phyloP scores from a whole-genome alignment of 192 early-diverging fungal genomes.

The Funneliformis mosseae region DNA sequence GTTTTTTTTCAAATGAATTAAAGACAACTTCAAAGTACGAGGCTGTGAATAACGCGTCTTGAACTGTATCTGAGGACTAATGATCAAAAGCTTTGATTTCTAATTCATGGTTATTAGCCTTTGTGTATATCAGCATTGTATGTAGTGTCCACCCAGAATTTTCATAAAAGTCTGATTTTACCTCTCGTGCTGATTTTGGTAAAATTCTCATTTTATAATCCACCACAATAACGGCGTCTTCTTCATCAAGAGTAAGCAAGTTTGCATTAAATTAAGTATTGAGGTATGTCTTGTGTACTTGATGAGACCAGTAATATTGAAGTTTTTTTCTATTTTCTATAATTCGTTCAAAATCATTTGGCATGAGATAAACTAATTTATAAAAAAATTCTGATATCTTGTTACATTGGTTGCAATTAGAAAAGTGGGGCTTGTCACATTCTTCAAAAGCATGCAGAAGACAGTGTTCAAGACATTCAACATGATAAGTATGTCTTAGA shows the following conservation, averaged over 20 bases:
- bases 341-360: neutral
- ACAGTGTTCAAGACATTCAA: conserved; percentile 10
- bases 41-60: neutral
- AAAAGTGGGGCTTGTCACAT: neutral
- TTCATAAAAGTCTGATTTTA: conserved; percentile 2
- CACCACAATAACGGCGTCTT: neutral
- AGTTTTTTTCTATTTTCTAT: conserved; percentile 2
- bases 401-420: no score
- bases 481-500: neutral
- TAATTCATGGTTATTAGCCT: neutral
- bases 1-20: neutral
- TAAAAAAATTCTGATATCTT: neutral
- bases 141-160: neutral
- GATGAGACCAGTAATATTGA: conserved; percentile 8
- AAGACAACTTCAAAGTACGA: neutral
- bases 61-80: neutral
- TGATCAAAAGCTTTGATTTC: neutral
- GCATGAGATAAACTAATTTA: neutral
- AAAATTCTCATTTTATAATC: conserved; percentile 22
- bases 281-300: neutral
- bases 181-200: neutral
- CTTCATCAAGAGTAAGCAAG: neutral
- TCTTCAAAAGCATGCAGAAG: neutral
- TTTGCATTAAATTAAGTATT: conserved; percentile 15
- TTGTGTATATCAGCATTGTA: neutral